Base-by-base conservation (phyloP, 352 stramenopile genomes). In the Pythium graminicola region DNA sequence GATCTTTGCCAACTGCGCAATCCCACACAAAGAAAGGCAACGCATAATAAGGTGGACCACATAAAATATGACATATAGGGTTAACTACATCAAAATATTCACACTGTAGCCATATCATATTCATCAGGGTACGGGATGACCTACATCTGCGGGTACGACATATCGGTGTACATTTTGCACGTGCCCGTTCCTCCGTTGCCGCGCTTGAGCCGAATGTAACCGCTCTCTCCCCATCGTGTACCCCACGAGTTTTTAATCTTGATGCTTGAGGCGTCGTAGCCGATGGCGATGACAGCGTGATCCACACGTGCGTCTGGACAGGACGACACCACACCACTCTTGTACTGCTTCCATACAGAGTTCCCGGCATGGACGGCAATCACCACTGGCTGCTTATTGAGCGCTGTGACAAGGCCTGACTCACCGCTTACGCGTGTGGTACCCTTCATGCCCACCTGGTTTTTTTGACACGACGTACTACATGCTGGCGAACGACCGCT, bases 181-280 rank as follows among this genome's bases (percentile, higher is more conserved):
- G 31, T 67, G n/a, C n/a, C n/a, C n/a, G n/a, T n/a, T n/a, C n/a
- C n/a, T n/a, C n/a, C n/a, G n/a, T n/a, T n/a, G n/a, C n/a, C n/a
- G 77, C 44, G 89, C 22, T 86, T 69, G 13, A 98, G 78, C 47
- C 80, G 79, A 44, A 99, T 95, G 78, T 97, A 98, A 35, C 94
- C 96, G 93, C 81, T 62, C 44, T 97, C 85, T 61, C 95, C 96
- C 95, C 95, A 99, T n/a, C 67, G 72, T 1, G 74, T 67, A 19
- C 96, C 96, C 96, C 96, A 99, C 33, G 95, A 97, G 76, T 99
- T 99, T 62, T 97, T 97, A 27, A 99, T 82, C 67, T 97, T 98
- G 73, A 91, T 96, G 19, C 70, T 72, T 0, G 70, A 79, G 27
- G 70, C 65, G 50, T 93, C 88, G 70, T 98, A 99, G 22, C 96